Conservation (phyloP, 108 stramenopile genomes). For the Mediolabrus comicus region DNA sequence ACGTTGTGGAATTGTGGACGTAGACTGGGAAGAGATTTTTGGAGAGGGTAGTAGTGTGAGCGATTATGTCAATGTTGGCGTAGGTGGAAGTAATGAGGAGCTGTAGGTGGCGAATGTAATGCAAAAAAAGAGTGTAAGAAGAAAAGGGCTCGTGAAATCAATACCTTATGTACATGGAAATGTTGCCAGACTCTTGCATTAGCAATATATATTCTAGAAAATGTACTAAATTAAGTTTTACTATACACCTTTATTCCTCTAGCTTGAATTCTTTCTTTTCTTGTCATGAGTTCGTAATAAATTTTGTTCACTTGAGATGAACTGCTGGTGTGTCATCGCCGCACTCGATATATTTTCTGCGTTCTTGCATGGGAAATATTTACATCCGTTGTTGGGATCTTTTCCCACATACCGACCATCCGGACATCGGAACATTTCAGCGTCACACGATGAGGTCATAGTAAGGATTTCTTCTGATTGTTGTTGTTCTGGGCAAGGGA, state of each 20-base stretch:
- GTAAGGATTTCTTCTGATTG: not conserved
- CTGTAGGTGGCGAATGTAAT: not conserved
- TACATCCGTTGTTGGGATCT: constrained; percentile 34
- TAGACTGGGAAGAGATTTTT: constrained; percentile 28
- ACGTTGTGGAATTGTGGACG: constrained; percentile 20
- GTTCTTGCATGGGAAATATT: constrained; percentile 29
- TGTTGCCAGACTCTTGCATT: no score
- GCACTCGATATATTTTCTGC: not conserved
- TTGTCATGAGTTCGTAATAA: not conserved
- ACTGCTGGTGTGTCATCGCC: not conserved
- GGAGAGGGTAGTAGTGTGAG: not conserved
- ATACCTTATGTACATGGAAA: no score
- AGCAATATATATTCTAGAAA: no score
- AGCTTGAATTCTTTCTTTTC: not conserved
- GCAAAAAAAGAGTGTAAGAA: not conserved
- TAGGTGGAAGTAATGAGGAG: not conserved
- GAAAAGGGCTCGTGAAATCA: no score
- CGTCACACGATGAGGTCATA: constrained; percentile 12
- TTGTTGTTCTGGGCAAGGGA: constrained; percentile 2
- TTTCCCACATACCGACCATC: constrained; percentile 24
- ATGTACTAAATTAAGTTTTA: not conserved
- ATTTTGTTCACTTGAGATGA: not conserved
- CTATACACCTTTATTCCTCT: no score
- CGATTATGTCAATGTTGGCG: not conserved
- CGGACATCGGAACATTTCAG: constrained; percentile 33